Evolutionary conservation across 495 filamentous ascomycete genomes (phyloP).

Genomic region (Oidiodendron maius): DNA sequence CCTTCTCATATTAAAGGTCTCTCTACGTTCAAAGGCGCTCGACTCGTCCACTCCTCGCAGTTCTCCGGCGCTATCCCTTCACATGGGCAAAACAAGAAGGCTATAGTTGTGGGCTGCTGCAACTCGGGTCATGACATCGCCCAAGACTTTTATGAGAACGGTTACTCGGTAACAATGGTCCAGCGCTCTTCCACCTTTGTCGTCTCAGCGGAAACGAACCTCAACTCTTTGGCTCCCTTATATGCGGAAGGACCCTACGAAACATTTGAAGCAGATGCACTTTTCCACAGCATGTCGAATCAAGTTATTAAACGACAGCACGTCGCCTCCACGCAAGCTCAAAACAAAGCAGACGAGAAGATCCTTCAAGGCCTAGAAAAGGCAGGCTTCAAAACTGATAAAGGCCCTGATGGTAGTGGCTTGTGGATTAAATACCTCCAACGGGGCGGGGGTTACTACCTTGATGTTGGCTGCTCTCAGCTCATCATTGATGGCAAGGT

Average conservation of each 20-base stretch:
- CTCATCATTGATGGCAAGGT: constrained; percentile 74
- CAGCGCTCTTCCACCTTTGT: constrained; percentile 74
- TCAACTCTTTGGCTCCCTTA: constrained; percentile 25
- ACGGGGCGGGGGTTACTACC: constrained; percentile 73
- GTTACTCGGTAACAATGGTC: constrained; percentile 78
- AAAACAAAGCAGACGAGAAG: constrained; percentile 40
- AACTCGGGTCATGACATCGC: constrained; percentile 82
- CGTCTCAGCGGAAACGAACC: constrained; percentile 48
- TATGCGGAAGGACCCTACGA: constrained; percentile 60
- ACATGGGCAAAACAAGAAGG: constrained; percentile 50
- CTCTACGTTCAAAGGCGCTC: constrained; percentile 52
- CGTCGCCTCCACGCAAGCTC: constrained; percentile 39
- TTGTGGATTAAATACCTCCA: constrained; percentile 71
- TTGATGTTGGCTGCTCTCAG: constrained; percentile 71
- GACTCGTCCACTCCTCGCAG: constrained; percentile 65
- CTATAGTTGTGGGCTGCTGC: constrained; percentile 71
- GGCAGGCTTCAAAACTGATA: constrained; percentile 59
- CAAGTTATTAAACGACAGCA: constrained; percentile 43
- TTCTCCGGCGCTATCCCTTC: constrained; percentile 43
- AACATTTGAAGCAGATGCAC: constrained; percentile 58
- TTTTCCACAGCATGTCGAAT: constrained; percentile 43
- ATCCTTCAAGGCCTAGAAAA: constrained; percentile 45
- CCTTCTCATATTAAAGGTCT: constrained; percentile 34
- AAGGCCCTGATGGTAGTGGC: constrained; percentile 58
- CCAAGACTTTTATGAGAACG: constrained; percentile 75